phyloP scores from a whole-genome alignment of 2,329 filamentous ascomycete genomes.

The Colletotrichum siamense region DNA sequence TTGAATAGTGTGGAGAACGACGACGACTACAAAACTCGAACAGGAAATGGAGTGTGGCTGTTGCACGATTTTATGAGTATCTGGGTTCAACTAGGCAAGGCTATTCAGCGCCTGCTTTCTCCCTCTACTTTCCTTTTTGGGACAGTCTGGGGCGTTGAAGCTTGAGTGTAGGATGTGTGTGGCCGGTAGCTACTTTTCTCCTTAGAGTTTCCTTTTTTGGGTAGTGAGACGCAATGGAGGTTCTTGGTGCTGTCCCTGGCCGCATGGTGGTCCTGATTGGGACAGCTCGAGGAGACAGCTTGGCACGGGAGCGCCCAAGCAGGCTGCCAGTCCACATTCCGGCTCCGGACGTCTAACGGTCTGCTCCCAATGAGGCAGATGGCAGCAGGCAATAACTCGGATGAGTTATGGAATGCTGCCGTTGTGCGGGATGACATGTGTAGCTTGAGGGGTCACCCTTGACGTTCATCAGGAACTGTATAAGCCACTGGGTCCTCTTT shows the following conservation, averaged over 20 bases:
- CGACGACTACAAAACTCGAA: not conserved
- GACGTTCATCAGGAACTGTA: not conserved
- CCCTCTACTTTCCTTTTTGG: not conserved
- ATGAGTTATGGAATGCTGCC: not conserved
- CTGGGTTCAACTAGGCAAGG: not conserved
- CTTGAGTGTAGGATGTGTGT: constrained; percentile 2
- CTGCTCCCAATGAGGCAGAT: not conserved
- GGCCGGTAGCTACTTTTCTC: constrained; percentile 11
- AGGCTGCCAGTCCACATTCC: not conserved
- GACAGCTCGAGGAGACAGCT: not conserved
- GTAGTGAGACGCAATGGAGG: constrained; percentile 8
- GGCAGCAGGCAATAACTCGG: not conserved
- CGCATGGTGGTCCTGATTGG: constrained; percentile 10
- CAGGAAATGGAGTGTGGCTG: not conserved
- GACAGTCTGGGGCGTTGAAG: not conserved
- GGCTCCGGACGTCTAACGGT: not conserved
- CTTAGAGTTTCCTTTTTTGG: not conserved
- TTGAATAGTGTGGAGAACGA: not conserved
- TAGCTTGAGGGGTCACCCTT: not conserved
- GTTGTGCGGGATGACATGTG: constrained; percentile 12
- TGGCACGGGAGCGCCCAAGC: not conserved
- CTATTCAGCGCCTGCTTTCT: not conserved
- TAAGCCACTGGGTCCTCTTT: not conserved
- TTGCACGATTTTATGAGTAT: constrained; percentile 10
- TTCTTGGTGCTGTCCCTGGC: not conserved